phyloP scores from a whole-genome alignment of 2,329 filamentous ascomycete genomes.

The Truncatella angustata region DNA sequence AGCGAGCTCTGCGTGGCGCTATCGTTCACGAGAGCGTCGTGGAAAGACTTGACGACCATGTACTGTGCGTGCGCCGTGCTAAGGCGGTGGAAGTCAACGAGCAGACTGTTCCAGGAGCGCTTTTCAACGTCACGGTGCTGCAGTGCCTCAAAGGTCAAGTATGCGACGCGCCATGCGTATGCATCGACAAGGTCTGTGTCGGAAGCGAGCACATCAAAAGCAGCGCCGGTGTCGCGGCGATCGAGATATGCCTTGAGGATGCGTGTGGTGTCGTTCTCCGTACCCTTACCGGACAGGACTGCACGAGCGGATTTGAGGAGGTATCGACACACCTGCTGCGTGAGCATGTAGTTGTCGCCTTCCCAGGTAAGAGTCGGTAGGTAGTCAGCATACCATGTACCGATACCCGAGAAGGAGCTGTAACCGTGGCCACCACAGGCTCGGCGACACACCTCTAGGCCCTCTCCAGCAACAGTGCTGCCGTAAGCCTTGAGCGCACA shows the following conservation, averaged over 20 bases:
- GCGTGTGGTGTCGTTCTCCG: conserved; percentile 62
- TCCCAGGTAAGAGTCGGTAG: conserved; percentile 71
- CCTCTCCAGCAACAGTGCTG: conserved; percentile 70
- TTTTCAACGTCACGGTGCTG: conserved; percentile 74
- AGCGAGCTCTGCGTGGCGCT: conserved; percentile 47
- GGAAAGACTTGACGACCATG: conserved; percentile 74
- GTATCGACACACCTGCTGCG: conserved; percentile 75
- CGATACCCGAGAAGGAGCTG: conserved; percentile 73
- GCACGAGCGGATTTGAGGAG: conserved; percentile 72
- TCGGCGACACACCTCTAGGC: conserved; percentile 70
- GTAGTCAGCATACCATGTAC: conserved; percentile 72
- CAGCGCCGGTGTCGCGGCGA: conserved; percentile 67
- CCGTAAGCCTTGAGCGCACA: conserved; percentile 74
- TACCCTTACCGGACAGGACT: conserved; percentile 63
- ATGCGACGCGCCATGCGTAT: conserved; percentile 73
- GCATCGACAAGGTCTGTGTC: conserved; percentile 71
- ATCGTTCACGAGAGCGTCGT: conserved; percentile 40
- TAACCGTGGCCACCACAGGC: conserved; percentile 79
- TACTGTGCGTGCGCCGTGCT: conserved; percentile 75
- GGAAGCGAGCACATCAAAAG: conserved; percentile 70
- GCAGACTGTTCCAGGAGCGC: conserved; percentile 72
- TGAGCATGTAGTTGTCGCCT: conserved; percentile 81
- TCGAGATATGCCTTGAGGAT: conserved; percentile 65
- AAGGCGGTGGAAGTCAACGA: conserved; percentile 76
- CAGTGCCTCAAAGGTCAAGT: conserved; percentile 72